Conservation (phyloP, 768 basidiomycete species). For the Suillus hirtellus region DNA sequence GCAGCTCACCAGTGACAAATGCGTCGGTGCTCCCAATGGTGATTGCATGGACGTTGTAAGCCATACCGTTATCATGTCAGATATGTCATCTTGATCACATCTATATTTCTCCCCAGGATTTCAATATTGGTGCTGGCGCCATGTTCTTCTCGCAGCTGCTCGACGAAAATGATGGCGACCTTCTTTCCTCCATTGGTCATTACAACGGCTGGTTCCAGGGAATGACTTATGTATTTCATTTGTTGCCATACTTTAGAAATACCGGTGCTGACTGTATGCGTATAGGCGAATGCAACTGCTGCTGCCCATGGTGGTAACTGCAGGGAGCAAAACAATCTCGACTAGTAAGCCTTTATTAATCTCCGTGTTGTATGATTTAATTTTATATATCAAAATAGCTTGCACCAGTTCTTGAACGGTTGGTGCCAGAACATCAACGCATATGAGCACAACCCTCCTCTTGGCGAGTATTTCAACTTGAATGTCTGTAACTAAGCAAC, state of each 20-base stretch:
- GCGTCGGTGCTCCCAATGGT: constrained; percentile 50
- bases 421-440: constrained; percentile 65
- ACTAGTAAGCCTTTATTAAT: constrained; percentile 59
- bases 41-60: constrained; percentile 43
- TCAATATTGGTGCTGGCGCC: constrained; percentile 70
- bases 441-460: constrained; percentile 39
- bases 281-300: constrained; percentile 55
- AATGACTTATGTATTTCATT: constrained; percentile 55
- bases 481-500: constrained; percentile 30
- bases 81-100: constrained; percentile 2
- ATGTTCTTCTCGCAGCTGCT: constrained; percentile 56
- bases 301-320: constrained; percentile 58
- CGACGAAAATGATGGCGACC: constrained; percentile 44
- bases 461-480: constrained; percentile 74
- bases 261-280: constrained; percentile 4
- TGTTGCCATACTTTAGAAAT: constrained; percentile 5
- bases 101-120: constrained; percentile 44
- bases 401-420: constrained; percentile 72
- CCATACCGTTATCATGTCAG: constrained; percentile 6
- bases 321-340: constrained; percentile 79
- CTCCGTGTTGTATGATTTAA: neutral
- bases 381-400: constrained; percentile 37
- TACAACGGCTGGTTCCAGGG: constrained; percentile 74
- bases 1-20: constrained; percentile 84
- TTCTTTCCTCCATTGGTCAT: constrained; percentile 59